Conservation (phyloP, 2,329 filamentous ascomycete genomes). For the Botryotinia globosa region DNA sequence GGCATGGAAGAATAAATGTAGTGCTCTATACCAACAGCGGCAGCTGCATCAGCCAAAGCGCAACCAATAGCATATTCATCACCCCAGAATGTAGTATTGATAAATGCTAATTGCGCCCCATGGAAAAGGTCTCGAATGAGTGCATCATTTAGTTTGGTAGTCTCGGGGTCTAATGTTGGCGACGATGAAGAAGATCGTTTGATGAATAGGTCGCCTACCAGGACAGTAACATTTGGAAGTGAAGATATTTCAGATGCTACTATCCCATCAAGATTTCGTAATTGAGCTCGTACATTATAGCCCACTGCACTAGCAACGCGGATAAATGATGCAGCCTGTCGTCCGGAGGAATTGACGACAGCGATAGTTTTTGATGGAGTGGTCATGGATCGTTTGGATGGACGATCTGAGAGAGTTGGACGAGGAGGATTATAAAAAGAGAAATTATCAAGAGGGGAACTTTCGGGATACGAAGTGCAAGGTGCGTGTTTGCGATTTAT, state of each 20-base stretch:
- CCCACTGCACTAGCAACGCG: constrained; percentile 91
- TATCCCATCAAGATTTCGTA: constrained; percentile 81
- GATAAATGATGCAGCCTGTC: constrained; percentile 92
- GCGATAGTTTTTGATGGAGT: constrained; percentile 62
- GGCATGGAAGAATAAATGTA: constrained; percentile 98
- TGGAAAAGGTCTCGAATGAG: constrained; percentile 77
- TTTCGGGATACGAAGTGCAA: constrained; percentile 33
- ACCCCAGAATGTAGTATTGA: constrained; percentile 97
- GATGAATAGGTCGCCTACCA: constrained; percentile 62
- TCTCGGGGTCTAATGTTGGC: constrained; percentile 61
- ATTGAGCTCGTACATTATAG: constrained; percentile 87
- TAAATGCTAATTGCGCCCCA: constrained; percentile 85
- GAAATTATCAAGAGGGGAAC: constrained; percentile 23
- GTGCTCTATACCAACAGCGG: constrained; percentile 79
- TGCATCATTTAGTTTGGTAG: constrained; percentile 67
- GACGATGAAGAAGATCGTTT: constrained; percentile 38
- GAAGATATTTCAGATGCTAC: constrained; percentile 82
- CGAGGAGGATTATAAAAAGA: constrained; percentile 24
- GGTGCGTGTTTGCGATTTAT: constrained; percentile 35
- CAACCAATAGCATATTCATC: constrained; percentile 89
- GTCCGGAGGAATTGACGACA: constrained; percentile 92
- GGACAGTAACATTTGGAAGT: constrained; percentile 70
- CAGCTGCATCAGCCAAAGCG: constrained; percentile 84
- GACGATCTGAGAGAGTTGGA: constrained; percentile 28
- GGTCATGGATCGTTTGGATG: constrained; percentile 37